Conservation (phyloP, 331 rosid genomes). For the Ulmus americana region DNA sequence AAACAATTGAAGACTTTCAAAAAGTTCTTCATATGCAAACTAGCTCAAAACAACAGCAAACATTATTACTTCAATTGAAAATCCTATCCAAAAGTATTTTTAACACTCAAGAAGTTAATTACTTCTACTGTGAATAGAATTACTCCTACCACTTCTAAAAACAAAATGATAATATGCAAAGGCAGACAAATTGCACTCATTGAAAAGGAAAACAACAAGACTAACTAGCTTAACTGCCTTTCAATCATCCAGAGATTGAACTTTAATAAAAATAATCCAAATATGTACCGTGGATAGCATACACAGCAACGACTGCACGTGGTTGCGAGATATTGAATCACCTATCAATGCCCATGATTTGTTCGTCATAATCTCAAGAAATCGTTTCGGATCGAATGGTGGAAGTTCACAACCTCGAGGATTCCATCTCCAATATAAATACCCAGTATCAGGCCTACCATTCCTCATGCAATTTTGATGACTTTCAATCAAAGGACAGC, state of each 20-base stretch:
- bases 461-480: conserved; percentile 82
- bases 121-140: not conserved
- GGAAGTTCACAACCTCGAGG: conserved; percentile 72
- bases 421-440: conserved; percentile 74
- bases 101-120: not conserved
- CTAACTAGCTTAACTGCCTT: not conserved
- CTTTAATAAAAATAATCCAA: conserved; percentile 7
- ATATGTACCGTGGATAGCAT: conserved; percentile 69
- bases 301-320: conserved; percentile 85
- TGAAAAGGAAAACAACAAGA: not conserved
- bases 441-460: conserved; percentile 78
- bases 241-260: conserved; percentile 9
- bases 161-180: not conserved
- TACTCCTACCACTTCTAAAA: conserved; percentile 6
- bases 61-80: not conserved
- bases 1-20: not conserved
- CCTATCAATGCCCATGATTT: conserved; percentile 90
- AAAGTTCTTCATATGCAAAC: not conserved
- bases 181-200: not conserved
- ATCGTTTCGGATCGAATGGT: conserved; percentile 47
- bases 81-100: not conserved
- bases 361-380: conserved; percentile 66
- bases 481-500: conserved; percentile 65
- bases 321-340: conserved; percentile 92
- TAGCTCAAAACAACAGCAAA: not conserved